Base-by-base conservation (phyloP, 2,329 filamentous ascomycete species). In the Neofusicoccum sp. region DNA sequence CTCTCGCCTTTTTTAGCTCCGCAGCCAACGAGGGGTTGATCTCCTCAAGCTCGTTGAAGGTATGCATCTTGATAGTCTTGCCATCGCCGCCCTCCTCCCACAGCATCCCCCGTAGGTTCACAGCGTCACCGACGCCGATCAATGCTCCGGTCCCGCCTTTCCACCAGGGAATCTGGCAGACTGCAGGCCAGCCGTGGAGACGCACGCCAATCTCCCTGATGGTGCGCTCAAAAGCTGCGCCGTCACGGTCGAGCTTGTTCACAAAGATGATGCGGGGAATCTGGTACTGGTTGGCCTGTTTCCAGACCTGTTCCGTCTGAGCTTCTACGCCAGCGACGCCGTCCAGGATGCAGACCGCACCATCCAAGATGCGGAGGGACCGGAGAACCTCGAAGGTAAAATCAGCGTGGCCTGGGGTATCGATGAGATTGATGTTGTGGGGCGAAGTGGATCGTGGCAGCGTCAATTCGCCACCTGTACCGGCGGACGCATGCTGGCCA, bases 121-220 rank as follows among this genome's bases (percentile, higher is more conserved):
- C 83, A 43, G 91, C 87, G 79, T 99, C 94, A 43, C 92, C 91
- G 31, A 98, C 86, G 31, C 95, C 95, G 29, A 88, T 85, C 69
- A 98, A 90, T 5, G 85, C 84, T 6, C 92, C 91, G 64, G 89
- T 89, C 4, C 83, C 83, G 11, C 80, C 82, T 72, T 91, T 86
- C 86, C 93, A 98, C 92, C 93, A 97, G 0, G 95, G 95, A 66
- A 98, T 93, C 71, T 97, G 93, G 71, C 94, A 97, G 7, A 98
- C 88, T 12, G 95, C 87, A 2, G 95, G 95, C 89, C 91, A 96
- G 1, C 89, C 90, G 64, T 87, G 86, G 22, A 99, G 82, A 61
- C 92, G 86, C 0, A 88, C 83, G 2, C 91, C 93, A 34, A 97
- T 89, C 71, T 98, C 93, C 64, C 90, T 89, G 0, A 98, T 89